A percentile compares a stretch with the other conserved stretches of the same genome.
These are phyloP conservation scores for Metarhizium album DNA, from an alignment of 2,329 filamentous ascomycete species.

Conservation along the genomic window DNA sequence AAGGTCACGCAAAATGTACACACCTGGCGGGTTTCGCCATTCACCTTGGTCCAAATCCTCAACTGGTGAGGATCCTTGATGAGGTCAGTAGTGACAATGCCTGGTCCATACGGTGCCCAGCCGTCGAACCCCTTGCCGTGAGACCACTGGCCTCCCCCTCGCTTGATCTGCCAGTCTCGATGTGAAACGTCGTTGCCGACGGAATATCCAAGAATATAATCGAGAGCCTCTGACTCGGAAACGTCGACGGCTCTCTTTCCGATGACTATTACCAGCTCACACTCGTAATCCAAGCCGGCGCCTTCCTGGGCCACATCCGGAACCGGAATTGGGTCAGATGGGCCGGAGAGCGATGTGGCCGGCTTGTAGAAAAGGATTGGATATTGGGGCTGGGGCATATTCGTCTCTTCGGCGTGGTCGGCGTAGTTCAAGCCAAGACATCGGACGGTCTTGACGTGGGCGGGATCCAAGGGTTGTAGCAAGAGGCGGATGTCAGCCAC, in stretches of 20 bases:
- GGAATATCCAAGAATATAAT: slow-evolving; percentile 64
- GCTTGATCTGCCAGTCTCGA: slow-evolving; percentile 63
- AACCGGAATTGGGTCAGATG: slow-evolving; percentile 55
- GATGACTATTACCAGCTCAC: slow-evolving; percentile 65
- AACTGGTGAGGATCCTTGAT: slow-evolving; percentile 48
- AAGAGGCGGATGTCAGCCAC: slow-evolving; percentile 44
- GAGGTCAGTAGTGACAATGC: slow-evolving; percentile 49
- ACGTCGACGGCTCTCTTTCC: slow-evolving; percentile 57
- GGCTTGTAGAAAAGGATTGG: slow-evolving; percentile 61
- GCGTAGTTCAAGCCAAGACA: slow-evolving; percentile 65
- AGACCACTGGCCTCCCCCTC: slow-evolving; percentile 58
- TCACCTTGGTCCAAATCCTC: slow-evolving; percentile 46
- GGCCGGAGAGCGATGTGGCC: slow-evolving; percentile 52
- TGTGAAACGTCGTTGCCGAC: slow-evolving; percentile 74
- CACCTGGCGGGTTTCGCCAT: slow-evolving; percentile 46
- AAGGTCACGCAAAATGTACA: not conserved
- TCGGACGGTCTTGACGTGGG: slow-evolving; percentile 55
- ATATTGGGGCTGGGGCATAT: slow-evolving; percentile 57
- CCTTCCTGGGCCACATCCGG: slow-evolving; percentile 53
- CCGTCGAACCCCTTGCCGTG: slow-evolving; percentile 66
- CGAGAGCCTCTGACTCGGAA: slow-evolving; percentile 51
- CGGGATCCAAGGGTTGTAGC: slow-evolving; percentile 51
- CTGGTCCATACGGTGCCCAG: slow-evolving; percentile 65
- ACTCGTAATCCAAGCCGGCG: slow-evolving; percentile 67
- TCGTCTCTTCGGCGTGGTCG: slow-evolving; percentile 59